Evolutionary conservation across 164 flowering plant species (phyloP).

Genomic region (Macadamia tetraphylla): DNA sequence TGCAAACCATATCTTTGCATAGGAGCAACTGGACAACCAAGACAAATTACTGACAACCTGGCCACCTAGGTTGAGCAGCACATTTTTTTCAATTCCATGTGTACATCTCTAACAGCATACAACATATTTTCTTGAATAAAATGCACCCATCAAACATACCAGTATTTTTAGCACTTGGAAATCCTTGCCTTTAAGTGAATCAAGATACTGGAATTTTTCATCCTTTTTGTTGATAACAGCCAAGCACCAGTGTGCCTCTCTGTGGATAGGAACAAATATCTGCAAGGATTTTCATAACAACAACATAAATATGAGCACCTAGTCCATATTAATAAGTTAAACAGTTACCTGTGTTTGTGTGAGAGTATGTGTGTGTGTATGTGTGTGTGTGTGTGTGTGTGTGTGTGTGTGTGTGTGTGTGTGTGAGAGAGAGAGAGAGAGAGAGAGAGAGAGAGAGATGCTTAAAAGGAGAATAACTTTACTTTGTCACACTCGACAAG

Average conservation of each 20-base stretch:
- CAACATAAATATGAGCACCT: background rate
- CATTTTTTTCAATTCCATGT: background rate
- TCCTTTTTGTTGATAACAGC: constrained; percentile 82
- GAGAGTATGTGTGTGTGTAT: too few species aligned
- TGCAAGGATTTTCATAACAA: constrained; percentile 21
- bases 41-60: too few species aligned
- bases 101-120: background rate
- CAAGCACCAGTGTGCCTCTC: constrained; percentile 85
- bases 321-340: background rate
- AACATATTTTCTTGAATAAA: background rate
- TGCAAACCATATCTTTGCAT: too few species aligned
- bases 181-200: constrained; percentile 77
- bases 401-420: too few species aligned
- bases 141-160: constrained; percentile 40
- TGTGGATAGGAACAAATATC: constrained; percentile 95
- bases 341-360: too few species aligned
- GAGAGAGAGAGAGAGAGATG: background rate
- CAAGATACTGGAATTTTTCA: constrained; percentile 86
- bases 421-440: background rate
- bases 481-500: constrained; percentile 93
- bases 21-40: too few species aligned
- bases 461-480: constrained; percentile 12
- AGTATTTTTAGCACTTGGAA: constrained; percentile 41
- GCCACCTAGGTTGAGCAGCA: background rate
- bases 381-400: too few species aligned